Evolutionary conservation across 139 green algal genomes (phyloP).

Genomic region (Tetratostichococcus sp.): DNA sequence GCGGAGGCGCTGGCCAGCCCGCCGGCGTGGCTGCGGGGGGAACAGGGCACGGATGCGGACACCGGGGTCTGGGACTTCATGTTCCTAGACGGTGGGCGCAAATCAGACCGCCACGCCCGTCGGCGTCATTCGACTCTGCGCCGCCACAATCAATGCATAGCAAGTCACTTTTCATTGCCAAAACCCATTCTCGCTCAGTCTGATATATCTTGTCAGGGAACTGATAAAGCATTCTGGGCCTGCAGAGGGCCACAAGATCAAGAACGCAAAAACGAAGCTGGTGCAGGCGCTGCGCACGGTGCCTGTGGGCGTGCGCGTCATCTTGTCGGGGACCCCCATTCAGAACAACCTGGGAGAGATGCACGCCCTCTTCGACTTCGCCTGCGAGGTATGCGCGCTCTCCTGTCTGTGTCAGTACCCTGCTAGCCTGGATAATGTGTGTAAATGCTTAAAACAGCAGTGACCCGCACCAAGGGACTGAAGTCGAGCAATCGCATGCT

Average conservation of each 20-base stretch:
- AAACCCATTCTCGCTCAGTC: no score
- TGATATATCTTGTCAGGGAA: no score
- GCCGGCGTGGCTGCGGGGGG: background rate
- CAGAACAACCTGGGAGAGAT: conserved; percentile 90
- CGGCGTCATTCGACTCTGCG: no score
- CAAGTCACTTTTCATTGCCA: no score
- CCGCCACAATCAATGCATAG: background rate
- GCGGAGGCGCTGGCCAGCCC: conserved; percentile 31
- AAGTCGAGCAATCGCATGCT: no score
- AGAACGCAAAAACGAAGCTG: conserved; percentile 85
- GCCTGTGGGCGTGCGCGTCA: conserved; percentile 45
- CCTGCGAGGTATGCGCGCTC: conserved; percentile 30
- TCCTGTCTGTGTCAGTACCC: no score
- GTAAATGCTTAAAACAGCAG: no score
- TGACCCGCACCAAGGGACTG: no score
- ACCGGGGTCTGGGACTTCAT: conserved; percentile 75
- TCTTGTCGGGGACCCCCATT: conserved; percentile 88
- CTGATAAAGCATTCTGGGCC: no score
- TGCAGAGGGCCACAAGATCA: conserved; percentile 79
- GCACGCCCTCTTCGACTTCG: conserved; percentile 84
- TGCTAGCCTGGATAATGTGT: no score
- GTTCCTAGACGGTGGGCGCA: conserved; percentile 76
- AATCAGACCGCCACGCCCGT: no score
- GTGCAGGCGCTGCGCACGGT: conserved; percentile 50
- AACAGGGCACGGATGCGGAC: background rate